Evolutionary conservation across 225 moss, liverwort and hornwort species (phyloP), one percentile per base, ranked within the genome.

Genomic region (Rhytidiadelphus loreus): DNA sequence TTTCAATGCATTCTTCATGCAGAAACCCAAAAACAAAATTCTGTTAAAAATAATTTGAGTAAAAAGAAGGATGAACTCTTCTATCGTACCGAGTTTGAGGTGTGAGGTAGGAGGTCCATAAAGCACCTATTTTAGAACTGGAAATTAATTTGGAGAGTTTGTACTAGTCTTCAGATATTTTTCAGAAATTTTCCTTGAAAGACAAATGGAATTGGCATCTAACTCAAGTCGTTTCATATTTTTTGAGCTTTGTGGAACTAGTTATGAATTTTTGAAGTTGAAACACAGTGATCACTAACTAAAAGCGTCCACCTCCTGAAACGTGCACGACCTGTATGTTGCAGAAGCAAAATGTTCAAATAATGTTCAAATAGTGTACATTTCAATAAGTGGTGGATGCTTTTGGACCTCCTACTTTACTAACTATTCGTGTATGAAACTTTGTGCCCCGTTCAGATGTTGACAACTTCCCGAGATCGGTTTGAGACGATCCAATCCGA

Each of bases 381-480:
- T 7, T 46, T 73, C 11, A 29, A 0, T 17, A 73, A 44, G 0
- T 30, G 5, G 4, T 30, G 5, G 4, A 4, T 2, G 2, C 30
- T 74, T 12, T 17, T 18, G 11, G 6, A 3, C 9, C 17, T 50
- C 74, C 20, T 32, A 13, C 3, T 2, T 35, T 76, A 22, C 6
- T 43, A 52, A 77, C 25, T 50, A 19, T 30, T 50, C 35, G 12
- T 12, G 10, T 35, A 6, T 65, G 55, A 12, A 37, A 28, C 8
- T 71, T 57, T 75, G n/a, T 62, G 63, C 44, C 46, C 2, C 26
- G 3, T 80, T 48, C 91, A 98, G 98, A 98, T 98, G 98, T 88
- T 98, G 83, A 98, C 98, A 16, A 93, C 95, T 33, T 95, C 98
- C 13, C 91, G 94, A 70, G 95, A 96, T n/a, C 93, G 98, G 29